Percentiles rank a stretch among this genome's conserved stretches.
These are phyloP conservation scores for Tinospora cordifolia DNA, from an alignment of 164 flowering plant genomes.

Conservation along the genomic window DNA sequence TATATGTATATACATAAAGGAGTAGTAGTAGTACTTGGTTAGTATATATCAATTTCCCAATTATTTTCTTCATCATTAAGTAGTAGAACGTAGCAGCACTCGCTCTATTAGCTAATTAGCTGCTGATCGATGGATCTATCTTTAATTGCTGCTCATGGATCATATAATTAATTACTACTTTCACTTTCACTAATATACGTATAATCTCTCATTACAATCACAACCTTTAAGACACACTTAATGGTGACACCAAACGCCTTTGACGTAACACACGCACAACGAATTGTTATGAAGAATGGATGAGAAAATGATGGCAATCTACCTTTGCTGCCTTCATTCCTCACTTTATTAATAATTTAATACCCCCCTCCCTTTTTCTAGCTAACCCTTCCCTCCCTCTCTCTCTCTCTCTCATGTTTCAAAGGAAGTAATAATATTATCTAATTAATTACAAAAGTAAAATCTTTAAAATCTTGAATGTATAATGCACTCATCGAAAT, in stretches of 20 bases:
- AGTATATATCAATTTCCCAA: background rate
- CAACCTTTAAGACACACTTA: background rate
- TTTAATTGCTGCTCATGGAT: no score
- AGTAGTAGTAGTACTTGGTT: background rate
- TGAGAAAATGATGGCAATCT: constrained; percentile 4
- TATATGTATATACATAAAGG: background rate
- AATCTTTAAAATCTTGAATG: no score
- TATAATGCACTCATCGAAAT: no score
- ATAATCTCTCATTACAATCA: background rate
- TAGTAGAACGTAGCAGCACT: no score
- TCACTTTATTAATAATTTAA: background rate
- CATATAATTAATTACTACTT: no score
- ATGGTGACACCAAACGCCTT: background rate
- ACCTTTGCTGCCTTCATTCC: background rate
- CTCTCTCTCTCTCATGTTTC: no score
- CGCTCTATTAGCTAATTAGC: background rate
- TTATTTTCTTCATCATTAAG: background rate
- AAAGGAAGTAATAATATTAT: no score
- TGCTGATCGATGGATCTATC: background rate
- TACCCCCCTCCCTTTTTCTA: no score
- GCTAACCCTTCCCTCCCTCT: background rate
- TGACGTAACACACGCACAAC: background rate
- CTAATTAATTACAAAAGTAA: no score
- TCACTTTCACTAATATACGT: background rate
- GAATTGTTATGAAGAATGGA: background rate